Evolutionary conservation across 148 eudicot genomes (phyloP).

Genomic region (Linanthus parryae): DNA sequence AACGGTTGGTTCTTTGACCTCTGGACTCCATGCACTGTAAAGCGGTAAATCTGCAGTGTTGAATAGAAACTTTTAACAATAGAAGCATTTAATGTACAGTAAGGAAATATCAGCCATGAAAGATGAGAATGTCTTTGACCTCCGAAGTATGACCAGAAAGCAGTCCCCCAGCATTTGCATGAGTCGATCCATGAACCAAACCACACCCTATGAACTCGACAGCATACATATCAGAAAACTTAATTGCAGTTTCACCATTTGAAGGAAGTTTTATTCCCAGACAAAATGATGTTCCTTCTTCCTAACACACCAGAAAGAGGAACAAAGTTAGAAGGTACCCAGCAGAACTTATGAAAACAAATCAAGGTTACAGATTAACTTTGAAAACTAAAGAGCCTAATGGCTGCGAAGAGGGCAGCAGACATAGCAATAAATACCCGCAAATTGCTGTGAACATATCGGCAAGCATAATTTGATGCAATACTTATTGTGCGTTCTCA

Average conservation of each 20-base stretch:
- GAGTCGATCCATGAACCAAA: slow-evolving; percentile 33
- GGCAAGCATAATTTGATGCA: too few species aligned
- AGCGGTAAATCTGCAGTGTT: slow-evolving; percentile 69
- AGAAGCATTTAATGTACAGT: slow-evolving; percentile 1
- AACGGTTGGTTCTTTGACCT: slow-evolving; percentile 51
- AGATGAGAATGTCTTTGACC: slow-evolving; percentile 27
- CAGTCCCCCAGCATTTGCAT: slow-evolving; percentile 32
- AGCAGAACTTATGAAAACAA: not conserved
- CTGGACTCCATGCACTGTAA: slow-evolving; percentile 57
- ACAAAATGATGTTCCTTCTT: slow-evolving; percentile 48
- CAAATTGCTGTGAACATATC: too few species aligned
- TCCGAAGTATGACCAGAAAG: slow-evolving; percentile 41
- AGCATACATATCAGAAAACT: slow-evolving; percentile 68
- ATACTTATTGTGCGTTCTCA: too few species aligned
- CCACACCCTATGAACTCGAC: slow-evolving; percentile 58
- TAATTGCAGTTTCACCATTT: slow-evolving; percentile 32
- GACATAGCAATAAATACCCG: too few species aligned
- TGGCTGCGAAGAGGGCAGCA: too few species aligned
- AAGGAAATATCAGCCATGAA: not conserved
- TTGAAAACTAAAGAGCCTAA: slow-evolving; percentile 1
- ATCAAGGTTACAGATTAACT: not conserved
- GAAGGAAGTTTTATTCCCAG: slow-evolving; percentile 27
- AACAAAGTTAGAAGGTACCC: not conserved
- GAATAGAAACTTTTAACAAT: slow-evolving; percentile 11
- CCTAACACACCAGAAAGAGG: slow-evolving; percentile 15